A percentile compares a stretch with the other conserved stretches of the same genome.
Evolutionary conservation across 1,284 basidiomycete genomes (phyloP).

Genomic region (Cutaneotrichosporon mucoides): DNA sequence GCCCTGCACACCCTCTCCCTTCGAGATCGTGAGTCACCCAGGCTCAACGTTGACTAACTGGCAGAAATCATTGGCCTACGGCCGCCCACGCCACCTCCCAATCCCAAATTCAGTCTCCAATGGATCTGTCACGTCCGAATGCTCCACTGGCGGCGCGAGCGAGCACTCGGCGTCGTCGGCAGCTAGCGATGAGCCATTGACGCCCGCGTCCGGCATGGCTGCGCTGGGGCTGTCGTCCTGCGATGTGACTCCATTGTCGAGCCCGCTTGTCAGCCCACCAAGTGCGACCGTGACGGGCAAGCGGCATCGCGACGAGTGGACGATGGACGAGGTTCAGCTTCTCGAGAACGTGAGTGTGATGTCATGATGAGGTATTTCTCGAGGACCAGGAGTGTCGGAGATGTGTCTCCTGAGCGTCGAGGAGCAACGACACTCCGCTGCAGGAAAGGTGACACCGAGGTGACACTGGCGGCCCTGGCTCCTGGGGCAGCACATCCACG

Average conservation of each 20-base stretch:
- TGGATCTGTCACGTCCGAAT: background rate
- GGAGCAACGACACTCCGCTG: too few species aligned
- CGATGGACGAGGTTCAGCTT: conserved; percentile 34
- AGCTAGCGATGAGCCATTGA: background rate
- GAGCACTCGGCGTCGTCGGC: background rate
- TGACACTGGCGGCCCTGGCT: too few species aligned
- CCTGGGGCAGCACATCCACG: too few species aligned
- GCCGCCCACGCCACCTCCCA: background rate
- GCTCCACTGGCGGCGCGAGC: background rate
- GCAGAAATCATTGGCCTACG: conserved; percentile 1
- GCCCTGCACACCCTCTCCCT: conserved; percentile 11
- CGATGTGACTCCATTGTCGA: background rate
- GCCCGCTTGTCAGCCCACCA: background rate
- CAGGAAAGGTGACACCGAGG: too few species aligned
- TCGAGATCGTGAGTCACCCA: conserved; percentile 1
- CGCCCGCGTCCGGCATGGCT: conserved; percentile 3
- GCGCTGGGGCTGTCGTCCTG: background rate
- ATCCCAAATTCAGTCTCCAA: background rate
- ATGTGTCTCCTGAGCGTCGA: too few species aligned
- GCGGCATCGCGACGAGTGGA: conserved; percentile 30
- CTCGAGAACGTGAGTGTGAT: conserved; percentile 32
- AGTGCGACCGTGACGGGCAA: conserved; percentile 10
- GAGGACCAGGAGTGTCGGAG: too few species aligned
- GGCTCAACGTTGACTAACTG: background rate
- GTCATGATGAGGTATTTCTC: too few species aligned